Evolutionary conservation across 305 asterid genomes (phyloP), one percentile per base, ranked within the genome.

Genomic region (Fraxinus baroniana): DNA sequence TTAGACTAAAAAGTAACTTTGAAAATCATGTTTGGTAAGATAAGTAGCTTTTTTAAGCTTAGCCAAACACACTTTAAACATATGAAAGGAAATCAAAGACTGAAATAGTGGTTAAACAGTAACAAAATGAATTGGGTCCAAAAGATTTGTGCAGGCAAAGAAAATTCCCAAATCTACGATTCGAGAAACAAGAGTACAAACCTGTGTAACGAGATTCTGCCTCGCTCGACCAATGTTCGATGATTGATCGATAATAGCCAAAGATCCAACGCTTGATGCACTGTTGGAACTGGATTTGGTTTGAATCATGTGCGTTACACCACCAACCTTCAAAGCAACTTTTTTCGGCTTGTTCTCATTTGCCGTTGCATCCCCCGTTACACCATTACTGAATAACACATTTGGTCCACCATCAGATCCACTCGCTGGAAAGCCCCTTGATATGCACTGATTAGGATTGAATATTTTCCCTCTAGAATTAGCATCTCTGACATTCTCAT

Each of bases 281-380:
- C 97, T 91, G 81, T 85, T 89, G 64, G 90, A 85, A 86, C 83
- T 84, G 81, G 93, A 80, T 84, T 93, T 94, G 62, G 97, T 85
- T 85, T 93, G 98, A 81, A 95, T 89, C 24, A 94, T 93, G 74
- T 93, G 93, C 0, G 90, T 91, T 46, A 93, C 91, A 76, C 98
- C 98, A 80, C 97, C 97, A 83, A 96, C 95, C 90, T 93, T 96
- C 87, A 96, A 87, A 88, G 90, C 93, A 86, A 93, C 93, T 66
- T 89, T 94, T 84, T 91, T 92, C 17, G 85, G 86, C 84, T 86
- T 96, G 82, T 74, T 91, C 77, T 94, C 98, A 80, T 81, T 90
- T 74, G 90, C 97, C 44, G 84, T 73, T 74, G 90, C 87, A 83
- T 87, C 91, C 55, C 70, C 84, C 84, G 33, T 30, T 32, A 33